A percentile compares a stretch with the other conserved stretches of the same genome.
These are phyloP conservation scores for Antarctomyces pellizariae DNA, from an alignment of 495 filamentous ascomycete species.

Conservation along the genomic window DNA sequence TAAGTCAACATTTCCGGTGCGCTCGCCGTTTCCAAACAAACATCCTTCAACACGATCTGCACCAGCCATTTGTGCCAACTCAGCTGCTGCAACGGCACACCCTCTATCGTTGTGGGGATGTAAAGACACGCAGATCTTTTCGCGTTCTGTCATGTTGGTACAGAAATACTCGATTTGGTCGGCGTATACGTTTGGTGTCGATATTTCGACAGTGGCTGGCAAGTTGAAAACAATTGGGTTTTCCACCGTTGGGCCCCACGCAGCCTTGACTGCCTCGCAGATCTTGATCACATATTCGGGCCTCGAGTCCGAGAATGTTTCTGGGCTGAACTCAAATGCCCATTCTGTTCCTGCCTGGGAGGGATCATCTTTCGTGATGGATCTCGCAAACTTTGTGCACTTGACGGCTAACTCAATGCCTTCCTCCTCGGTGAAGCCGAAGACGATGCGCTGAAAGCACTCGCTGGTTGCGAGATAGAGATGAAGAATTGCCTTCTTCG, in stretches of 20 bases:
- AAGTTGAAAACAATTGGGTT: conserved; percentile 94
- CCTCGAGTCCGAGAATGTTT: conserved; percentile 84
- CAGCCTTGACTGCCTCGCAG: conserved; percentile 88
- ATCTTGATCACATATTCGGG: conserved; percentile 64
- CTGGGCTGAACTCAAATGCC: conserved; percentile 89
- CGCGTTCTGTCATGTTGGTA: conserved; percentile 48
- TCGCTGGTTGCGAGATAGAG: conserved; percentile 89
- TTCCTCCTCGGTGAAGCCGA: conserved; percentile 65
- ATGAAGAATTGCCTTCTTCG: conserved; percentile 92
- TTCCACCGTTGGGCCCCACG: conserved; percentile 66
- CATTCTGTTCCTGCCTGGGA: conserved; percentile 53
- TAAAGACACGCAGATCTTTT: conserved; percentile 61
- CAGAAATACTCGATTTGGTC: conserved; percentile 97
- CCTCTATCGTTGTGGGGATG: conserved; percentile 93
- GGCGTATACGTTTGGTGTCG: conserved; percentile 88
- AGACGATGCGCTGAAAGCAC: conserved; percentile 78
- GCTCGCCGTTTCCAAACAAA: conserved; percentile 86
- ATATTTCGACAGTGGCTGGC: conserved; percentile 87
- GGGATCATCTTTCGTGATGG: conserved; percentile 89
- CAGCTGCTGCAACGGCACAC: conserved; percentile 66
- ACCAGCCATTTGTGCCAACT: conserved; percentile 93
- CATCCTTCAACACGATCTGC: conserved; percentile 88
- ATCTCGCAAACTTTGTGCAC: conserved; percentile 68
- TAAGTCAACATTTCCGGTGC: conserved; percentile 89
- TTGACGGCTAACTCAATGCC: conserved; percentile 62